A percentile compares a stretch with the other conserved stretches of the same genome.
phyloP scores from a whole-genome alignment of 2,329 filamentous ascomycete genomes.

The Cladorrhinum sp. region DNA sequence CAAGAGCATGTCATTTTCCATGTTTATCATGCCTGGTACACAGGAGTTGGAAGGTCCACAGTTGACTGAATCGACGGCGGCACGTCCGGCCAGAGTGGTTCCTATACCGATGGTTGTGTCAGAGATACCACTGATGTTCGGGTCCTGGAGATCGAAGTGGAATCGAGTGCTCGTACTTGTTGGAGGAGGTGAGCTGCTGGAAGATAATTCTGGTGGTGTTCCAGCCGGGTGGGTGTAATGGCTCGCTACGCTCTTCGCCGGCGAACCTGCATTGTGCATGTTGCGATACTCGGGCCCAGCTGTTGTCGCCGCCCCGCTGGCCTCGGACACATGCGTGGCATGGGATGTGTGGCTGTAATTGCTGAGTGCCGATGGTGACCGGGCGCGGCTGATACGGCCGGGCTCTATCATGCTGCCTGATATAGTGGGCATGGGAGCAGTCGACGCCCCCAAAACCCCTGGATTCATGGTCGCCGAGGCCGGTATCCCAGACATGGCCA shows the following conservation, averaged over 20 bases:
- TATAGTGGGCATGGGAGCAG: slow-evolving; percentile 38
- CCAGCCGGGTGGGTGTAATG: slow-evolving; percentile 43
- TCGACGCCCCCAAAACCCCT: slow-evolving; percentile 37
- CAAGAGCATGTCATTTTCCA: slow-evolving; percentile 45
- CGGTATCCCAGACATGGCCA: slow-evolving; percentile 32
- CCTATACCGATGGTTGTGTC: slow-evolving; percentile 29
- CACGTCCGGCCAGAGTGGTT: slow-evolving; percentile 34
- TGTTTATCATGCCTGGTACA: slow-evolving; percentile 28
- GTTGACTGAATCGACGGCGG: slow-evolving; percentile 16
- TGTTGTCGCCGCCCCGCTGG: slow-evolving; percentile 11
- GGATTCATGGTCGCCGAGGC: slow-evolving; percentile 37
- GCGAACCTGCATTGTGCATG: slow-evolving; percentile 40
- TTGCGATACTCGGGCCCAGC: neutral
- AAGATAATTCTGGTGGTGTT: slow-evolving; percentile 59
- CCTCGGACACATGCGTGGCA: slow-evolving; percentile 29
- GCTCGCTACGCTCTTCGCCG: slow-evolving; percentile 50
- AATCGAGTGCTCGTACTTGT: slow-evolving; percentile 35
- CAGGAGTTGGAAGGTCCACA: slow-evolving; percentile 35
- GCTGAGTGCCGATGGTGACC: slow-evolving; percentile 47
- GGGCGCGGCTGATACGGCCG: slow-evolving; percentile 32
- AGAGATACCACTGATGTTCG: slow-evolving; percentile 35
- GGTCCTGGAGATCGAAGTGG: slow-evolving; percentile 33
- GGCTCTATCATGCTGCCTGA: slow-evolving; percentile 23
- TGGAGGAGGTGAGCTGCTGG: slow-evolving; percentile 55
- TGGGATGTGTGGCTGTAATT: slow-evolving; percentile 49